Base-by-base conservation (phyloP, 352 stramenopile genomes). In the Paralagenidium karlingii region DNA sequence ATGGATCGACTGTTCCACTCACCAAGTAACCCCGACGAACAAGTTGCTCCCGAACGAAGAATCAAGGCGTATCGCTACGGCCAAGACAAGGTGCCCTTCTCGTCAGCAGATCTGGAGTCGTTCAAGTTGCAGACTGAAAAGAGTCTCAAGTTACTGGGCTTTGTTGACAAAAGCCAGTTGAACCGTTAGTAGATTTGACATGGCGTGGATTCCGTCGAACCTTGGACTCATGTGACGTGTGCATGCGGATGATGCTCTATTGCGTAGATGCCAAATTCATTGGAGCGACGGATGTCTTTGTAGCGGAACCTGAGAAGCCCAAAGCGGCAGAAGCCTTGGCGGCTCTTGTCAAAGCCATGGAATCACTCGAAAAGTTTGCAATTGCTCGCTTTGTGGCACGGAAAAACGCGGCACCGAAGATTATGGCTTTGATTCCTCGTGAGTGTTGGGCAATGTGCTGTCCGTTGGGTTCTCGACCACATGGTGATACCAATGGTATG, bases 51-150 rank as follows among this genome's bases (percentile, higher is more conserved):
- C 11, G 70, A 90, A 25, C 53, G 78, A 13, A 68, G 74, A 24
- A 66, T 87, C n/a, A 83, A 82, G 37, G 76, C 73, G 7, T 90
- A 90, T 36, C 63, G 63, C 19, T 90, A 90, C 38, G 76, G 76
- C 10, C 53, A 61, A 34, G 76, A 90, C 34, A 79, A 75, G 31
- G 76, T 90, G 30, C 70, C 77, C 11, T 90, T 90, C 41, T 82
- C 68, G 25, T 81, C 67, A 2, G 74, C 74, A 11, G 77, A 90
- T 26, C 55, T 87, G 1, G 77, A 82, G 34, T 78, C 76, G 20
- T 82, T 86, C 49, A 90, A 90, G 45, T 76, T 88, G 31, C 60
- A 74, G 45, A 80, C 70, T 2, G 71, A 86, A 26, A 84, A 86
- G 37, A 78, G 63, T 2, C 49, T 90, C 11, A 83, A 88, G 36